phyloP scores from a whole-genome alignment of 2,329 filamentous ascomycete species.

The Leptographium flavum region DNA sequence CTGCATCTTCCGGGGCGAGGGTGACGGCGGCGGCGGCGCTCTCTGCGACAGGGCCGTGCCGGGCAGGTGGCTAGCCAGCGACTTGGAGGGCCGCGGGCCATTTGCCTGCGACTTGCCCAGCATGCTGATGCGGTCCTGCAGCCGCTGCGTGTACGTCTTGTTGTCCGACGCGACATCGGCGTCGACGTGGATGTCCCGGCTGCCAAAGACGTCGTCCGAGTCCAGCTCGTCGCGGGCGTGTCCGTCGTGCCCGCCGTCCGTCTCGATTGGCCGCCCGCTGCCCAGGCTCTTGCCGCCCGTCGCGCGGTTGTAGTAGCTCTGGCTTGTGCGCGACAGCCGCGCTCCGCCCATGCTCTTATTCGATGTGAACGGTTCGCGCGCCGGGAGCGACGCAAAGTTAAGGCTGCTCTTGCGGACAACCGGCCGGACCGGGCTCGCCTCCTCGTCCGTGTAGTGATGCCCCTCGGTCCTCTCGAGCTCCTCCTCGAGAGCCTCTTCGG shows the following conservation, averaged over 20 bases:
- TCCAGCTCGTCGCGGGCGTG: constrained; percentile 35
- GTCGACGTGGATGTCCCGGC: constrained; percentile 30
- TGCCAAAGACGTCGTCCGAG: constrained; percentile 25
- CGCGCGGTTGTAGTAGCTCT: constrained; percentile 62
- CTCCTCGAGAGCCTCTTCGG: not conserved
- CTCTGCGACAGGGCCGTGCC: constrained; percentile 17
- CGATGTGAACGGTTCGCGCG: constrained; percentile 68
- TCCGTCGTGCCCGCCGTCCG: constrained; percentile 25
- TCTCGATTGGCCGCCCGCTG: constrained; percentile 23
- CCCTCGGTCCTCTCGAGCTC: not conserved
- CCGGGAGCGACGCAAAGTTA: constrained; percentile 84
- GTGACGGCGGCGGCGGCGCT: constrained; percentile 5
- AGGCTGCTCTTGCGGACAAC: constrained; percentile 85
- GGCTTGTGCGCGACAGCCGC: constrained; percentile 60
- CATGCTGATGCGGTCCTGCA: constrained; percentile 84
- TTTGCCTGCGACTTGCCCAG: constrained; percentile 43
- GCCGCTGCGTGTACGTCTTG: constrained; percentile 83
- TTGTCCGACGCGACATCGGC: constrained; percentile 47
- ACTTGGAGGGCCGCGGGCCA: constrained; percentile 32
- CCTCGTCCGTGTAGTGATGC: not conserved
- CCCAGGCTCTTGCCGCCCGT: constrained; percentile 63
- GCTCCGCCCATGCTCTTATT: constrained; percentile 65
- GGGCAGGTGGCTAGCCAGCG: constrained; percentile 25
- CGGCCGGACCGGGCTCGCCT: constrained; percentile 53
- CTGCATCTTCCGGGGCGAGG: constrained; percentile 2